Evolutionary conservation across 768 basidiomycete genomes (phyloP), one percentile per base, ranked within the genome.

Genomic region (Tulasnella sp.): DNA sequence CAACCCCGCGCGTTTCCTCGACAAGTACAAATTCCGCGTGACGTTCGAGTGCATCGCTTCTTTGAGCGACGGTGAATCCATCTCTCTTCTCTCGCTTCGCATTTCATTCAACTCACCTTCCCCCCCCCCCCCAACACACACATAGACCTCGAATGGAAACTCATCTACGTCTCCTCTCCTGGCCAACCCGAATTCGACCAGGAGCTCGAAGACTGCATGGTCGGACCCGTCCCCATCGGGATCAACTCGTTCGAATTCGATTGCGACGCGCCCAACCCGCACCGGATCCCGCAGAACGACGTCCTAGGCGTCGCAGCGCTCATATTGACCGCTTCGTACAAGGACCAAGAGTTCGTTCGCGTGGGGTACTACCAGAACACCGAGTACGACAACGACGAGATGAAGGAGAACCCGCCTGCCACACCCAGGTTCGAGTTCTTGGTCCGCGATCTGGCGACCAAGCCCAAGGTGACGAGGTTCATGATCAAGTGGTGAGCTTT

Each of bases 321-420:
- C 78, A 98, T 99, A 77, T 86, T 99, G 67, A 98, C 95, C 0
- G 97, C 94, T 6, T 92, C 92, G 12, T 98, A 98, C 81, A 88
- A 64, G 26, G 95, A 97, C 66, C 95, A 97, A 77, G 97, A 98
- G 79, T 98, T 98, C 78, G 96, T 99, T 22, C 89, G 96, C 62
- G 95, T 99, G 35, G 97, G 97, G 8, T 98, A 99, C 79, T 99
- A 99, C 80, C 97, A 98, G 81, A 95, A 98, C 78, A 98, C 95
- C 32, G 96, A 98, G 80, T 98, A 98, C 78, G 96, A 97, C 79
- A 93, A 91, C 76, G 92, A 94, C 69, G 94, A 93, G 80, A 89
- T 95, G 88, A 90, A 88, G 79, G 86, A 88, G 77, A 85, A 81
- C 16, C 90, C 89, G 17, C 90, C 92, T 8, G 75, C 85, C 72